These are phyloP conservation scores for Haplosporangium gracile DNA, from an alignment of 192 early-diverging fungal species.

Conservation along the genomic window DNA sequence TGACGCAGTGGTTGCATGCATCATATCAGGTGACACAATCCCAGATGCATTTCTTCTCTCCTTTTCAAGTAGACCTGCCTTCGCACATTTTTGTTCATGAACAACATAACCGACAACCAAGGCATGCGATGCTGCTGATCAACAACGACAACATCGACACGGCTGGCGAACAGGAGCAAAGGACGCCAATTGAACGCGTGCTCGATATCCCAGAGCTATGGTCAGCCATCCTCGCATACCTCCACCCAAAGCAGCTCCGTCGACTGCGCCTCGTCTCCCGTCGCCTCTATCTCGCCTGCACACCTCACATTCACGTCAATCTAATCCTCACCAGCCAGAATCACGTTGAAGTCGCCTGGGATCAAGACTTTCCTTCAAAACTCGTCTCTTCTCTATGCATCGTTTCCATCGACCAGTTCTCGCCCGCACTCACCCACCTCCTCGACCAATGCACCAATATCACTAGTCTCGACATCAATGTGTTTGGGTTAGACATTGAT, in stretches of 20 bases:
- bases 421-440: neutral
- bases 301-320: neutral
- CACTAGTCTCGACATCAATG: slow-evolving; percentile 2
- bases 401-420: slow-evolving; percentile 16
- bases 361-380: slow-evolving; percentile 4
- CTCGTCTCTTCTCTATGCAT: slow-evolving; percentile 7
- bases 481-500: slow-evolving; percentile 21
- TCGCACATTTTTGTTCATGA: neutral
- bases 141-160: too few species aligned
- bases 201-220: slow-evolving; percentile 32
- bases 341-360: neutral
- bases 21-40: neutral
- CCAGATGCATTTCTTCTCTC: neutral
- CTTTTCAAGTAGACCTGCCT: neutral
- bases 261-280: slow-evolving; percentile 39
- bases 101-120: too few species aligned
- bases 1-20: neutral
- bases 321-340: slow-evolving; percentile 12
- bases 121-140: too few species aligned
- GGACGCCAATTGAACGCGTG: slow-evolving; percentile 4
- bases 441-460: slow-evolving; percentile 1
- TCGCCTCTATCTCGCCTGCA: slow-evolving; percentile 17
- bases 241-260: slow-evolving; percentile 14
- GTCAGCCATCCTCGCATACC: slow-evolving; percentile 7
- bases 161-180: neutral